A percentile compares a stretch with the other conserved stretches of the same genome.
These are phyloP conservation scores for Penium margaritaceum DNA, from an alignment of 139 green algal genomes.

Conservation along the genomic window DNA sequence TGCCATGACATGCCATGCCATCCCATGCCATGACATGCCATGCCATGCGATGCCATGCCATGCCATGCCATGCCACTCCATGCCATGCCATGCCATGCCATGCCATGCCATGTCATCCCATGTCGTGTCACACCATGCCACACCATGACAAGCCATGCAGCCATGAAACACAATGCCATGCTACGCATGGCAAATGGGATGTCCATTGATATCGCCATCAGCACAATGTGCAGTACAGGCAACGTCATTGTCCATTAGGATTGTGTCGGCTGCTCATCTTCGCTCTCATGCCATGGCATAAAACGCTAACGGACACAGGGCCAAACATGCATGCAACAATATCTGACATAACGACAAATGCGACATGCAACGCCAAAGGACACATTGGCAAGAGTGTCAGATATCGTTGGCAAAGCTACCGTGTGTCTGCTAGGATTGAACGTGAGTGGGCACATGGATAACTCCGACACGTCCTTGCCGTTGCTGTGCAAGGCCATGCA, in stretches of 20 bases:
- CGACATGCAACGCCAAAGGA: not conserved
- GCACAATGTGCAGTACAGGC: conserved; percentile 71
- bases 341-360: conserved; percentile 62
- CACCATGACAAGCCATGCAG: too few species aligned
- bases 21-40: too few species aligned
- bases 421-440: not conserved
- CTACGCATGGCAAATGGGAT: not conserved
- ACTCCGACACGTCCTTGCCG: not conserved
- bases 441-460: not conserved
- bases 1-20: too few species aligned
- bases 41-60: too few species aligned
- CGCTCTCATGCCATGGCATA: too few species aligned
- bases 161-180: too few species aligned
- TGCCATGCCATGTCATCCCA: too few species aligned
- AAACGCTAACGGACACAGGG: too few species aligned
- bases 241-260: conserved; percentile 78
- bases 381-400: not conserved
- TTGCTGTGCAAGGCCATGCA: not conserved
- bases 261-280: conserved; percentile 75
- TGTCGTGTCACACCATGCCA: too few species aligned
- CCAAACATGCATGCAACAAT: conserved; percentile 59
- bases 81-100: too few species aligned
- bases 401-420: not conserved
- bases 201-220: conserved; percentile 59
- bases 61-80: too few species aligned